Base-by-base conservation (phyloP, 495 filamentous ascomycete species). In the Ramalina peruviana region DNA sequence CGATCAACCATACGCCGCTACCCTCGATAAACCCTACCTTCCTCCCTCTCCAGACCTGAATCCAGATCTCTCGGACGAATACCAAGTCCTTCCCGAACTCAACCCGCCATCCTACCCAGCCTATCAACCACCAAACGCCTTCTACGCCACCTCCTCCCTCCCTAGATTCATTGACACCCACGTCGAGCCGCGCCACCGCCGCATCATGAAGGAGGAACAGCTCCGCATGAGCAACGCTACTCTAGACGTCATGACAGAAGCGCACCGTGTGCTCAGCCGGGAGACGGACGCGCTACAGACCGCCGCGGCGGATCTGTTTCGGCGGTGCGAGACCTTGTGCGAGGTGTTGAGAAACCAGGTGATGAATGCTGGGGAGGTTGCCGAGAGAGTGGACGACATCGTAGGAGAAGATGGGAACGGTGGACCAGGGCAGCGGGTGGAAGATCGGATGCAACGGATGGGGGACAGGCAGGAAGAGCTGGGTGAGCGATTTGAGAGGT, bases 301-400 rank as follows among this genome's bases (percentile, higher is more conserved):
- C 45, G 86, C 85, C 11, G 88, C 85, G 3, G 78, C 88, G 1
- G 86, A 93, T 57, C 69, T 95, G 9, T 94, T 94, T 68, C 73
- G 80, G 15, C 75, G 83, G 20, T 89, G 84, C 56, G 77, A 87
- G 57, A 69, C 81, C 13, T 65, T 94, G 38, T 80, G 78, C 57
- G 67, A 70, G 2, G 86, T 94, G 62, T 71, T 94, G 46, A 65
- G 67, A 25, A 77, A 81, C 33, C 88, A 94, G 61, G 71, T 94
- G 40, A 69, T 62, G 52, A 78, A 80, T 54, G 73, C 79, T 4
- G 74, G 76, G n/a, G 76, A 85, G 61, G 73, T 83, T 4, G 80
- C 78, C 33, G 65, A 72, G 38, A 73, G 76, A 36, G 75, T 89
- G 45, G 81, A 88, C 50, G 67, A 65, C 7, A 69, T 87, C 25